Conservation (phyloP, 257 asterid species). For the Hygrophila difformis region DNA sequence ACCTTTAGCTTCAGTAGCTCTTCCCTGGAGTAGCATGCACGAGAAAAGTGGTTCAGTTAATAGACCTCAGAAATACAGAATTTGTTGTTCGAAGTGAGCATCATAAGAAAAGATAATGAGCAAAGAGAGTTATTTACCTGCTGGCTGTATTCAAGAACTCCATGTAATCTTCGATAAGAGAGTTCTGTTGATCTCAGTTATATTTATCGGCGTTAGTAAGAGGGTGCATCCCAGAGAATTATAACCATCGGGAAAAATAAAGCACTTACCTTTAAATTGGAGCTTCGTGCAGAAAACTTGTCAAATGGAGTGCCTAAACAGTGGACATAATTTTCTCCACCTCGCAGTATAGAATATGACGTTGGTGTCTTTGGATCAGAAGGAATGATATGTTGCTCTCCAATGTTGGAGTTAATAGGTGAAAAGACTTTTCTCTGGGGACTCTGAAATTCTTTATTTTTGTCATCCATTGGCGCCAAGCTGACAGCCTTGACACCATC, state of each 20-base stretch:
- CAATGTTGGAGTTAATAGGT: slow-evolving; percentile 44
- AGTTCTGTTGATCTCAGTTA: slow-evolving; percentile 26
- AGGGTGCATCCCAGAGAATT: background rate
- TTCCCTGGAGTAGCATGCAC: slow-evolving; percentile 32
- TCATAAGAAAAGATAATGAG: background rate
- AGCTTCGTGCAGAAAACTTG: slow-evolving; percentile 48
- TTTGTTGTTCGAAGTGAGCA: background rate
- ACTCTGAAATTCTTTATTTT: slow-evolving; percentile 17
- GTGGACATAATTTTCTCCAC: slow-evolving; percentile 24
- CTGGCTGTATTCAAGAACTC: slow-evolving; percentile 68
- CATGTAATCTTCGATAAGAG: slow-evolving; percentile 68
- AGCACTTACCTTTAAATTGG: slow-evolving; percentile 54
- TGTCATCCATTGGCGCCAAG: slow-evolving; percentile 22
- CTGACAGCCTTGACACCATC: slow-evolving; percentile 4
- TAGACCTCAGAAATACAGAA: no score
- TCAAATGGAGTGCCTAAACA: slow-evolving; percentile 53
- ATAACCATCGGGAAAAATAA: no score
- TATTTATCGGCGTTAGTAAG: background rate
- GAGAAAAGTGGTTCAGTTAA: background rate
- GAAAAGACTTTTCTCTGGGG: slow-evolving; percentile 49
- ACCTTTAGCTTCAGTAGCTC: slow-evolving; percentile 76
- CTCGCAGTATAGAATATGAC: slow-evolving; percentile 4
- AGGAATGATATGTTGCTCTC: slow-evolving; percentile 14
- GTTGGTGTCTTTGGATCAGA: slow-evolving; percentile 45
- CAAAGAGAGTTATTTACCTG: slow-evolving; percentile 33